A percentile compares a stretch with the other conserved stretches of the same genome.
Conservation (phyloP, 345 rosid species). For the Rhodamnia rubescens region DNA sequence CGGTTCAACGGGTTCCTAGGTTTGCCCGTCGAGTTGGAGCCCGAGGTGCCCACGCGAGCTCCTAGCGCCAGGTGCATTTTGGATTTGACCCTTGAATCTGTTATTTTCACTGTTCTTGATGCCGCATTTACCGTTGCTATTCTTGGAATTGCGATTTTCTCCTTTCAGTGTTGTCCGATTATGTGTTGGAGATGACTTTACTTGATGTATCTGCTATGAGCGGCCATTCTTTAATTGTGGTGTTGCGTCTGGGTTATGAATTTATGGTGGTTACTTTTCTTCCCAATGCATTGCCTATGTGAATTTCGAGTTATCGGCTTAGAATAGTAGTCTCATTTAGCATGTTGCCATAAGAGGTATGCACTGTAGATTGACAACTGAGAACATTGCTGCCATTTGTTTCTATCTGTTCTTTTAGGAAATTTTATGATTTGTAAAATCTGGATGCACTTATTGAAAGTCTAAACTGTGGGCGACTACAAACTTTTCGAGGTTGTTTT, state of each 20-base stretch:
- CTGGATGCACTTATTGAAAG: background rate
- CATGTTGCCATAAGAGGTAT: background rate
- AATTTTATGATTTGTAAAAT: background rate
- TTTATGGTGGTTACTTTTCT: background rate
- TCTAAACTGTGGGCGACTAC: background rate
- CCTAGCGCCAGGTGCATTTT: conserved; percentile 81
- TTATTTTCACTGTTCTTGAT: background rate
- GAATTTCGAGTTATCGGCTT: background rate
- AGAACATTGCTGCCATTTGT: background rate
- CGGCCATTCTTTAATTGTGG: background rate
- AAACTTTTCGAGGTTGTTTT: background rate
- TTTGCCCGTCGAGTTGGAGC: conserved; percentile 85
- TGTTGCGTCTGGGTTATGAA: background rate
- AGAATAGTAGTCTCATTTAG: background rate
- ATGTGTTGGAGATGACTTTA: background rate
- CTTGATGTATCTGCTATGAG: background rate
- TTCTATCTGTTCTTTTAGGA: background rate
- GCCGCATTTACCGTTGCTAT: background rate
- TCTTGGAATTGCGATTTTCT: background rate
- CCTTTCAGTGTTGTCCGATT: background rate
- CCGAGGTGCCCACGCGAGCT: conserved; percentile 69
- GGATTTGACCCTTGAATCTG: background rate
- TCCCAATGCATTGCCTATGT: background rate
- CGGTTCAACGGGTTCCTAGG: conserved; percentile 91
- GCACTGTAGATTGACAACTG: background rate